phyloP scores from a whole-genome alignment of 208 protist genomes.

The Tritrichomonas foetus region DNA sequence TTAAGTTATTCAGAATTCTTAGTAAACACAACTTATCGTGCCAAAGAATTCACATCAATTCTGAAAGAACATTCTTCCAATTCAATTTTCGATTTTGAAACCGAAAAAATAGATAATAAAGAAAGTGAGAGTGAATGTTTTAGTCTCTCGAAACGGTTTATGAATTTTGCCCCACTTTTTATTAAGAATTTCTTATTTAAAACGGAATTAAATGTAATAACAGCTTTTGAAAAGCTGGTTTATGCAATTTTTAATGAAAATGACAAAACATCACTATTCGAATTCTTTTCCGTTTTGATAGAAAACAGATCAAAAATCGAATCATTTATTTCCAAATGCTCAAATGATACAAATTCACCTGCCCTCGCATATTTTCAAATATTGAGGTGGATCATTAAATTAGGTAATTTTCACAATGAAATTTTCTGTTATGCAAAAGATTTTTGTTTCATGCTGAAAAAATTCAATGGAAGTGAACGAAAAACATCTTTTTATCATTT shows the following conservation, averaged over 20 bases:
- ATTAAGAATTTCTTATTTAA: too few species aligned
- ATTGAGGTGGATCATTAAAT: neutral
- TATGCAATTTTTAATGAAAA: neutral
- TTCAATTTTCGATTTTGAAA: too few species aligned
- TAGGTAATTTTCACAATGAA: neutral
- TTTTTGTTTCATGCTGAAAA: neutral
- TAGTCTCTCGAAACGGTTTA: too few species aligned
- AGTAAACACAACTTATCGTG: too few species aligned
- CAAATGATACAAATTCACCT: neutral
- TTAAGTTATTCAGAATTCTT: too few species aligned
- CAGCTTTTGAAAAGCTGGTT: neutral
- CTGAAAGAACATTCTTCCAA: too few species aligned
- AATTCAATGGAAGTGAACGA: neutral
- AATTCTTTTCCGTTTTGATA: neutral
- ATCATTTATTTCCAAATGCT: neutral
- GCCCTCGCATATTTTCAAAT: neutral
- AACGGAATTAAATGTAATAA: too few species aligned
- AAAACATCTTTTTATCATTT: neutral
- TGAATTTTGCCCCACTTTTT: too few species aligned
- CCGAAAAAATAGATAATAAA: too few species aligned
- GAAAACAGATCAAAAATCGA: neutral
- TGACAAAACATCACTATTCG: neutral
- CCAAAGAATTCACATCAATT: too few species aligned
- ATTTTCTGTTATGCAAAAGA: neutral
- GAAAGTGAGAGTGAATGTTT: too few species aligned